Conservation (phyloP, 225 moss, liverwort and hornwort genomes). For the Pseudoscleropodium purum region DNA sequence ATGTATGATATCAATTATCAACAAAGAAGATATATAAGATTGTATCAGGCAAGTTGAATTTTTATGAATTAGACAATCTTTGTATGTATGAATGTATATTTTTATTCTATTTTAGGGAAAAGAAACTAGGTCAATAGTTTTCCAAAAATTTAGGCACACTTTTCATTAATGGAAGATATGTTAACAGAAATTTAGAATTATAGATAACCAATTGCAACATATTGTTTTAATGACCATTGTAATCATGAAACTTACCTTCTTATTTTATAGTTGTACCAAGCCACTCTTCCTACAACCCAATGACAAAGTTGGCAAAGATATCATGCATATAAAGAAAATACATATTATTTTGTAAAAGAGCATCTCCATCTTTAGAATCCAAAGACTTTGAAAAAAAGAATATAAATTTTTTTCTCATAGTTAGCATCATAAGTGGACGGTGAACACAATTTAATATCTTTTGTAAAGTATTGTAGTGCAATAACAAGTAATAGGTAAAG, state of each 20-base stretch:
- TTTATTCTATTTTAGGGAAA: too few relatives aligned
- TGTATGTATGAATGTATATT: too few relatives aligned
- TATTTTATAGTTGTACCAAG: background rate
- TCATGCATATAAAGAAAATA: background rate
- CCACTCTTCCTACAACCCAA: background rate
- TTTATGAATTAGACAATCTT: background rate
- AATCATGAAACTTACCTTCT: background rate
- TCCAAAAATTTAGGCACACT: fast-evolving
- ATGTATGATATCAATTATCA: background rate
- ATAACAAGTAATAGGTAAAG: background rate
- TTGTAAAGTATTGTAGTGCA: background rate
- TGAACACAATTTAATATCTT: background rate
- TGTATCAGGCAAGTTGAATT: background rate
- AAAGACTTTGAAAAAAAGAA: background rate
- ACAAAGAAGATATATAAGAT: background rate
- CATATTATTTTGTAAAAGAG: background rate
- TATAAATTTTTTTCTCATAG: background rate
- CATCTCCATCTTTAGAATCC: background rate
- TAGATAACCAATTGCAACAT: background rate
- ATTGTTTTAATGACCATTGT: background rate
- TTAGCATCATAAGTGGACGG: background rate
- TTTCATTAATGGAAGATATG: fast-evolving
- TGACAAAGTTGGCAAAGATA: fast-evolving
- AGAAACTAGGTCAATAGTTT: background rate
- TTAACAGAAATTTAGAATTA: background rate